phyloP scores from a whole-genome alignment of 1,284 basidiomycete species.

The Tilletia horrida region DNA sequence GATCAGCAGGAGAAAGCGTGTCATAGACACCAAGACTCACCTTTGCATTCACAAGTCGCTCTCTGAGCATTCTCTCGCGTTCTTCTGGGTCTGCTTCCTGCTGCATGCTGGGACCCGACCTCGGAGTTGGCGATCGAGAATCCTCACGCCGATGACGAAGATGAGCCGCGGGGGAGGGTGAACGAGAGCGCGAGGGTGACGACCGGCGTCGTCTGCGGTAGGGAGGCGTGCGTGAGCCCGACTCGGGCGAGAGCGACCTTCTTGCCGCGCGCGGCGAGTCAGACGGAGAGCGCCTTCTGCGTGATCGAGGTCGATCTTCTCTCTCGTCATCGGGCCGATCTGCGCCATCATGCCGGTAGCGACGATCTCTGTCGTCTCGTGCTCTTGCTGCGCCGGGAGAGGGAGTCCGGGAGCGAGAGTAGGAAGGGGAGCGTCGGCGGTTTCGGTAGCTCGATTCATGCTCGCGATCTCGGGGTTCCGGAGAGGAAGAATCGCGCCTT shows the following conservation, averaged over 20 bases:
- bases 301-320: no score
- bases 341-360: no score
- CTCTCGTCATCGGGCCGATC: no score
- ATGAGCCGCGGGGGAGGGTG: background rate
- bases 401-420: conserved; percentile 7
- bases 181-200: background rate
- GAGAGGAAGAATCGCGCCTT: background rate
- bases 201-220: background rate
- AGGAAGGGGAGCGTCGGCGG: conserved; percentile 2
- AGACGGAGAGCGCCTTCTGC: no score
- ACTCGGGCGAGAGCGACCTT: background rate
- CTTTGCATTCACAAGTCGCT: conserved; percentile 9
- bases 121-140: no score
- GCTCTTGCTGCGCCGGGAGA: background rate
- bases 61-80: background rate
- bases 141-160: no score
- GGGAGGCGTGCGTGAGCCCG: background rate
- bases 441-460: background rate
- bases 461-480: background rate
- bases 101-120: no score
- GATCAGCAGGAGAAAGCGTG: background rate
- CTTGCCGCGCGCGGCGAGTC: no score
- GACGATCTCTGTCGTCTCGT: no score
- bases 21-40: no score
- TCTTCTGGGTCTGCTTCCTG: background rate